A percentile compares a stretch with the other conserved stretches of the same genome.
Conservation (phyloP, 139 green algal genomes). For the Ettlia oleoabundans region DNA sequence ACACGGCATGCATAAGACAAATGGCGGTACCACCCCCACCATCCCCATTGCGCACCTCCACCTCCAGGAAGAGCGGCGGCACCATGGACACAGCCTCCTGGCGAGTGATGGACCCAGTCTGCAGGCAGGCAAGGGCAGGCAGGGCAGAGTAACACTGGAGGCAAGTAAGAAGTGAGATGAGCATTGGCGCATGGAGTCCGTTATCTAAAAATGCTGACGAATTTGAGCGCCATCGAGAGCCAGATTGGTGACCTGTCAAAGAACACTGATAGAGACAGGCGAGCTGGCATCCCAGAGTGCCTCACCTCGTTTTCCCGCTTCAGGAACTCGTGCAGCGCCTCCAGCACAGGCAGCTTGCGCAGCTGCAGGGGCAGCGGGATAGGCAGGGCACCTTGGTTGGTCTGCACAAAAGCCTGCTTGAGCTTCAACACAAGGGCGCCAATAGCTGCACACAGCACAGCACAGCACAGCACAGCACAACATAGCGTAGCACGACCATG, state of each 20-base stretch:
- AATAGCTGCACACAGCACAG: no score
- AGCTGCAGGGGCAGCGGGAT: no score
- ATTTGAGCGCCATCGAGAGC: background rate
- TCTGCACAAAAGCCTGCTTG: no score
- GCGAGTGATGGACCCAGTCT: constrained; percentile 89
- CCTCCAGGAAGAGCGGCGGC: constrained; percentile 95
- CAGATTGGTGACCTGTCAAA: no score
- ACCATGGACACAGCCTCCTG: constrained; percentile 99
- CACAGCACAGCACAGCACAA: background rate
- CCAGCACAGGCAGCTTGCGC: constrained; percentile 79
- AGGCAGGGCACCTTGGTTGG: no score
- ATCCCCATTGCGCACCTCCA: constrained; percentile 42
- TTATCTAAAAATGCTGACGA: no score
- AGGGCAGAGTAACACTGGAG: background rate
- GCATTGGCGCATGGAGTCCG: no score
- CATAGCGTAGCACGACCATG: no score
- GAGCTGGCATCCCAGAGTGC: no score
- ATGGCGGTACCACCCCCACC: background rate
- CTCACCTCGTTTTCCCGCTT: constrained; percentile 76
- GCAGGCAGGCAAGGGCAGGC: background rate
- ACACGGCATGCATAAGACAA: background rate
- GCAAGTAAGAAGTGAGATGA: no score
- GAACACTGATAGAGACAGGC: no score
- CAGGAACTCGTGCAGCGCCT: constrained; percentile 81
- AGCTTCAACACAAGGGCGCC: no score